Evolutionary conservation across 176 grass and related monocot genomes (phyloP).

Genomic region (Pontederia crassipes): DNA sequence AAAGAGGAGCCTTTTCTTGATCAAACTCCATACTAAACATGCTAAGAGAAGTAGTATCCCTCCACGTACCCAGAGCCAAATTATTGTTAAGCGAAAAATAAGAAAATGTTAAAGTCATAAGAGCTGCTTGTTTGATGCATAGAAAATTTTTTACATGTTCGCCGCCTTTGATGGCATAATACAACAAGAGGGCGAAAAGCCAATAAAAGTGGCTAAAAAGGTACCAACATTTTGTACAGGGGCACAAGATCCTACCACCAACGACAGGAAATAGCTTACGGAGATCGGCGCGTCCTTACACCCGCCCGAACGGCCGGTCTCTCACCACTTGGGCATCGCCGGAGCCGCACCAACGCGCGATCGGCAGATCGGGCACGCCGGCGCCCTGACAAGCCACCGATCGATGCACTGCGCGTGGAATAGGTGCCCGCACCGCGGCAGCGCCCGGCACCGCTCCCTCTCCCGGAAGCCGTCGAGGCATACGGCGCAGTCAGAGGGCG

Average conservation of each 20-base stretch:
- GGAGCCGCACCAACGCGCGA: conserved; percentile 21
- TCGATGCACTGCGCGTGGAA: conserved; percentile 79
- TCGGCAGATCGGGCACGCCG: conserved; percentile 74
- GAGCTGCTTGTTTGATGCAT: too few relatives aligned
- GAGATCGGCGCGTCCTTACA: neutral
- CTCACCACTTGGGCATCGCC: neutral
- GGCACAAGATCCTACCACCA: neutral
- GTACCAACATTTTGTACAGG: neutral
- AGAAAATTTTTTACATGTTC: too few relatives aligned
- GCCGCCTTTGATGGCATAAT: neutral
- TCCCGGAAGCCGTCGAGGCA: conserved; percentile 46
- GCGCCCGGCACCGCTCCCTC: conserved; percentile 53
- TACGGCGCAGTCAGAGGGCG: conserved; percentile 28
- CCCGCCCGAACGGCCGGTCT: neutral
- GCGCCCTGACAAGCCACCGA: conserved; percentile 51
- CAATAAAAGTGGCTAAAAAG: neutral
- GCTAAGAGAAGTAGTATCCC: too few relatives aligned
- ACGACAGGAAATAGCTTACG: neutral
- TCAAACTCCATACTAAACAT: too few relatives aligned
- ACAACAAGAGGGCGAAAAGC: neutral
- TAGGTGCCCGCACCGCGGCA: conserved; percentile 49
- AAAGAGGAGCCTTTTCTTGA: too few relatives aligned
- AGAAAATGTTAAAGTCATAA: too few relatives aligned
- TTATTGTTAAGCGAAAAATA: too few relatives aligned
- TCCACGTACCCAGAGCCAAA: too few relatives aligned